Evolutionary conservation across 2,329 filamentous ascomycete species (phyloP).

Genomic region (Sphaceloma murrayae): DNA sequence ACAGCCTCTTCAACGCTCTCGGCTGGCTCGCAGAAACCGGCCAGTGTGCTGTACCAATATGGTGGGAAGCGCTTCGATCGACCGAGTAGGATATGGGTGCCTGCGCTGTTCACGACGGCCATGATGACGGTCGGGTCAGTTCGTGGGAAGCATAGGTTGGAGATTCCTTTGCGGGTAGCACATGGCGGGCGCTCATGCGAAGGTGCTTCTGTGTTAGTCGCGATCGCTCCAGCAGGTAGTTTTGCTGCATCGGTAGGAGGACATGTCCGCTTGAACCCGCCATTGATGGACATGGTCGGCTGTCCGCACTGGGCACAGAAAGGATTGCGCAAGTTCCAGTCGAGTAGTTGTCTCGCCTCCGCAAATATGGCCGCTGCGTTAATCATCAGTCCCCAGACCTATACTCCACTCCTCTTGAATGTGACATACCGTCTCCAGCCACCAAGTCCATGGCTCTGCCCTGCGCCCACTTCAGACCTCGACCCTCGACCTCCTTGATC

Average conservation of each 20-base stretch:
- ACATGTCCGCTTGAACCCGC: conserved; percentile 71
- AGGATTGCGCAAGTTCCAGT: conserved; percentile 89
- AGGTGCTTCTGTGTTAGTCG: conserved; percentile 26
- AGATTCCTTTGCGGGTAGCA: conserved; percentile 71
- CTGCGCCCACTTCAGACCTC: conserved; percentile 56
- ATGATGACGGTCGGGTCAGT: conserved; percentile 95
- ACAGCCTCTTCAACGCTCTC: conserved; percentile 44
- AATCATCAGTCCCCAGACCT: too few species aligned
- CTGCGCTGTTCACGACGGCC: conserved; percentile 75
- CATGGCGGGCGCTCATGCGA: conserved; percentile 52
- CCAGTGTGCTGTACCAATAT: conserved; percentile 79
- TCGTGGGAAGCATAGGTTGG: conserved; percentile 83
- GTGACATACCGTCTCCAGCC: conserved; percentile 49
- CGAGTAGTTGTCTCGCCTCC: conserved; percentile 74
- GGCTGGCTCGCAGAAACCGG: conserved; percentile 43
- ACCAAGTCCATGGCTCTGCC: conserved; percentile 55
- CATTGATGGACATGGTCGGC: conserved; percentile 67
- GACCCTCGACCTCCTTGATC: conserved; percentile 49
- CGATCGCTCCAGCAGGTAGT: conserved; percentile 32
- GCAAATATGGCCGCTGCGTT: conserved; percentile 87
- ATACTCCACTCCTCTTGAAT: too few species aligned
- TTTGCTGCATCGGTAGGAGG: conserved; percentile 55
- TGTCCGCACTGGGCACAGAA: conserved; percentile 87
- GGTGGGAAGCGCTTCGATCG: conserved; percentile 75
- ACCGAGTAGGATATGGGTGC: conserved; percentile 69